Evolutionary conservation across 164 flowering plant species (phyloP), one percentile per base, ranked within the genome.

Genomic region (Echeveria elegans): DNA sequence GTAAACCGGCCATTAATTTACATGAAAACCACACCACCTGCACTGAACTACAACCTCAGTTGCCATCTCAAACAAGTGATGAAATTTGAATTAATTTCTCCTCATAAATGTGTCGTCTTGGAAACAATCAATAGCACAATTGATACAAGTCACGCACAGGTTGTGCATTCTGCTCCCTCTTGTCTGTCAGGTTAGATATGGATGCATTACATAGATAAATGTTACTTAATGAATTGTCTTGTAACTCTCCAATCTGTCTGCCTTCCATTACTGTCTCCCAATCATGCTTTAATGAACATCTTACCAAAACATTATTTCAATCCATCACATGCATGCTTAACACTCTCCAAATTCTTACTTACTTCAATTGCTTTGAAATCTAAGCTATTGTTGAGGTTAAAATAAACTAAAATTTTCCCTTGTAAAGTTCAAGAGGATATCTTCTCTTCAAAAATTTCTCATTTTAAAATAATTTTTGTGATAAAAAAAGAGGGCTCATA

Each of bases 191-290:
- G 58, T 52, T n/a, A 23, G 50, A 45, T 45, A 0, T 7, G 7
- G n/a, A n/a, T n/a, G n/a, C 41, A 1, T 8, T 4, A 38, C 21
- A 47, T 43, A 16, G 53, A 48, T 48, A 5, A 48, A 48, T 48
- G 24, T n/a, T n/a, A 40, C 40, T 48, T 1, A 48, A 48, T 48
- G 56, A 48, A 52, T 52, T 52, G 58, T 52, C 58, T 21, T 52
- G 58, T 52, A 52, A 52, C 58, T 52, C 58, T 52, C 58, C 58
- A 23, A 52, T 52, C 58, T 52, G 58, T 52, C 58, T 52, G 58
- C 58, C 58, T 52, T 52, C 58, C 58, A 21, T 52, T 52, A 14
- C 8, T 52, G 58, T 52, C 58, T 12, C 58, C 58, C 58, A 52
- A 24, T 21, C 58, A 52, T 21, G 29, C 58, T 21, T 52, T 52